Conservation (phyloP, 495 filamentous ascomycete genomes). For the Aspergillus steynii region DNA sequence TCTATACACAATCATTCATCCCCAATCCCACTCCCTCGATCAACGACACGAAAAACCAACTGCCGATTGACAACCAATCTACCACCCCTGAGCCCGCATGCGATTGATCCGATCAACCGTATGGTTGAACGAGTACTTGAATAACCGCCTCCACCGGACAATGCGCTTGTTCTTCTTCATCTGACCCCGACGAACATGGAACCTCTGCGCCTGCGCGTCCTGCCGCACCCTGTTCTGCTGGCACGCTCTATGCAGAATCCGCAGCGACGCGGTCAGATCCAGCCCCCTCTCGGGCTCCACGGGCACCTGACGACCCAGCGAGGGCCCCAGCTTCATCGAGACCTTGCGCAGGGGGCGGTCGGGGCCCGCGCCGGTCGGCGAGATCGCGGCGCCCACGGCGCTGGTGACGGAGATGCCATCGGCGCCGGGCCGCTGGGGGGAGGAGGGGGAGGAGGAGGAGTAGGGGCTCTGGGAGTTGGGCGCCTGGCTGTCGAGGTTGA, state of each 20-base stretch:
- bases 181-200: slow-evolving; percentile 41
- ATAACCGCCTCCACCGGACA: slow-evolving; percentile 43
- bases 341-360: slow-evolving; percentile 20
- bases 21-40: neutral
- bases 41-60: neutral
- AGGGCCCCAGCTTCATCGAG: slow-evolving; percentile 42
- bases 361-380: neutral
- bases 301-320: slow-evolving; percentile 40
- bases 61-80: slow-evolving; percentile 8
- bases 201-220: slow-evolving; percentile 30
- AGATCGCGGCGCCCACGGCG: neutral
- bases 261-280: slow-evolving; percentile 34
- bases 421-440: too few species aligned
- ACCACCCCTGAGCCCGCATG: slow-evolving; percentile 51
- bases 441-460: slow-evolving; percentile 7
- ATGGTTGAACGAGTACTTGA: slow-evolving; percentile 43
- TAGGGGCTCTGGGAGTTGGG: neutral
- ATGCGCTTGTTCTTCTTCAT: slow-evolving; percentile 36
- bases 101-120: slow-evolving; percentile 45
- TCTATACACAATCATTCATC: slow-evolving; percentile 12
- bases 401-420: neutral
- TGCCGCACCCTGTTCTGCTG: slow-evolving; percentile 30
- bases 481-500: slow-evolving; percentile 26
- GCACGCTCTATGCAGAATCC: slow-evolving; percentile 25
- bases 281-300: slow-evolving; percentile 39